Evolutionary conservation across 2,329 filamentous ascomycete species (phyloP).

Genomic region (Aspergillus ustus): DNA sequence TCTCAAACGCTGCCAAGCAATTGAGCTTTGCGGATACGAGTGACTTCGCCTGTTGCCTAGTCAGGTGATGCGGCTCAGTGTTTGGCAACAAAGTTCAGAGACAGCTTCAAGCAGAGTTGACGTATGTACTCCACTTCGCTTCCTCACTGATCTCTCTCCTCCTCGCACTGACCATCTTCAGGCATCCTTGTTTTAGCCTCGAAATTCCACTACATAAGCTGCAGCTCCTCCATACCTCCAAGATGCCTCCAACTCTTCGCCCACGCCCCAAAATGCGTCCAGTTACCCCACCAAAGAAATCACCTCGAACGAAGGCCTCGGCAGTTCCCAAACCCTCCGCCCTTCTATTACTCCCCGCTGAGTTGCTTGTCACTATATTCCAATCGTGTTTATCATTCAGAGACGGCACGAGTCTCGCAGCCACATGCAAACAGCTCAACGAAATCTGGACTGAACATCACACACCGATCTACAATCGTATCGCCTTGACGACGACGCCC

Average conservation of each 20-base stretch:
- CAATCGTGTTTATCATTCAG: not conserved
- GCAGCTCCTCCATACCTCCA: not conserved
- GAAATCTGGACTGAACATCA: slow-evolving; percentile 7
- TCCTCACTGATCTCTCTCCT: not conserved
- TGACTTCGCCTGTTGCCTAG: not conserved
- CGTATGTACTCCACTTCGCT: not conserved
- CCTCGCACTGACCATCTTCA: not conserved
- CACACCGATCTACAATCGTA: not conserved
- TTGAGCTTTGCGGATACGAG: not conserved
- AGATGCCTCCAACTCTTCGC: not conserved
- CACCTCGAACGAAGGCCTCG: not conserved
- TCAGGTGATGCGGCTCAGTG: slow-evolving; percentile 8
- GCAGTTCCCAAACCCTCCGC: not conserved
- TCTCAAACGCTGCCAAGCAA: not conserved
- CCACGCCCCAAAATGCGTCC: not conserved
- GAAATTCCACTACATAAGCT: not conserved
- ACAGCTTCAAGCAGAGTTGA: not conserved
- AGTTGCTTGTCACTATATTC: slow-evolving; percentile 11
- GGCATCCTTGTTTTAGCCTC: not conserved
- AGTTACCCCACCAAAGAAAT: not conserved
- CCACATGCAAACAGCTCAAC: slow-evolving; percentile 3
- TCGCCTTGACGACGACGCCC: not conserved
- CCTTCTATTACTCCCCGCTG: not conserved
- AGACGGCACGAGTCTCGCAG: not conserved
- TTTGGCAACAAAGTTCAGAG: not conserved